These are phyloP conservation scores for Coemansia sp. DNA, from an alignment of 192 early-diverging fungal species.

Conservation along the genomic window DNA sequence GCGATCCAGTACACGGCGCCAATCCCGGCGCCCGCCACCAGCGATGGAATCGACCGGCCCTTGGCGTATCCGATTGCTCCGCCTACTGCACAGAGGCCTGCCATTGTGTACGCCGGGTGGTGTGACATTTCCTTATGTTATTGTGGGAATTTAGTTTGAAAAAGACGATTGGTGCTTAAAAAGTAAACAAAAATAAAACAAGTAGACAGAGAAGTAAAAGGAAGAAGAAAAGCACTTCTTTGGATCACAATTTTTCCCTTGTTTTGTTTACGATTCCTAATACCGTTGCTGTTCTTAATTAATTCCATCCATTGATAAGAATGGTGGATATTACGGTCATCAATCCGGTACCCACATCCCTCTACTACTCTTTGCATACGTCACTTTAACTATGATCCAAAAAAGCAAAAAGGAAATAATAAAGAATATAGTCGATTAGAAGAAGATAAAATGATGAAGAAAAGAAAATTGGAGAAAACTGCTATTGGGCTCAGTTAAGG, in stretches of 20 bases:
- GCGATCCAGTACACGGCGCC: slow-evolving; percentile 44
- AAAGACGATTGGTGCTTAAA: not conserved
- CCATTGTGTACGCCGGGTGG: slow-evolving; percentile 48
- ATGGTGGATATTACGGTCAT: too few species aligned
- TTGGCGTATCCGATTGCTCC: slow-evolving; percentile 49
- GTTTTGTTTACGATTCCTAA: too few species aligned
- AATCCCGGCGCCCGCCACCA: slow-evolving; percentile 45
- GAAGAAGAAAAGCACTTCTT: not conserved
- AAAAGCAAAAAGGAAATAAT: not conserved
- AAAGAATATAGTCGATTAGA: not conserved
- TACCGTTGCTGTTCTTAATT: too few species aligned
- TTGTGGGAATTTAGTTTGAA: not conserved
- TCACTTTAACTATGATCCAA: not conserved
- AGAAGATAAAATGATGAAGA: not conserved
- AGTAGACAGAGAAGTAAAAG: not conserved
- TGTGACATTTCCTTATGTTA: slow-evolving; percentile 29
- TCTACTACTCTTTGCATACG: too few species aligned
- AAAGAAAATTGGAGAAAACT: not conserved
- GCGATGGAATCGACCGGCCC: slow-evolving; percentile 46
- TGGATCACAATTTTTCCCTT: not conserved
- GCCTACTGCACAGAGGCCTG: slow-evolving; percentile 45
- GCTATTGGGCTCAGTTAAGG: slow-evolving; percentile 17
- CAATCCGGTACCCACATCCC: too few species aligned
- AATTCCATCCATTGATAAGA: too few species aligned
- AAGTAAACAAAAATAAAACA: not conserved